Evolutionary conservation across 2,329 filamentous ascomycete genomes (phyloP).

Genomic region (Aspergillus sp.): DNA sequence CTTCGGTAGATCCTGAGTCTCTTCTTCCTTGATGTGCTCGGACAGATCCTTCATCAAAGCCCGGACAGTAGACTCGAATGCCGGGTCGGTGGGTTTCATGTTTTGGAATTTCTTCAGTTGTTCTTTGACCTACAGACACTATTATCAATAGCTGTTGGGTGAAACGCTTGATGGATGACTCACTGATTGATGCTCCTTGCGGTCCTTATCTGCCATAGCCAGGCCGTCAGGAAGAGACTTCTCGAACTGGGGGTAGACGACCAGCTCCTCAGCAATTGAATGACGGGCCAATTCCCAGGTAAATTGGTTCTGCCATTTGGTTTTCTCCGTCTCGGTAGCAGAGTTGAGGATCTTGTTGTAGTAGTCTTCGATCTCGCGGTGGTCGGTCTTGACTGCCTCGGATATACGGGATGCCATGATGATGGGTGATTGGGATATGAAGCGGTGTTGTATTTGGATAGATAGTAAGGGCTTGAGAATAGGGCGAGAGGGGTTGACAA

Average conservation of each 20-base stretch:
- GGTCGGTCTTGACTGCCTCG: conserved; percentile 43
- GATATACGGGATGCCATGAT: conserved; percentile 21
- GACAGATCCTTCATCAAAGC: conserved; percentile 45
- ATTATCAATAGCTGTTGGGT: neutral
- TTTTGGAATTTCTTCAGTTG: conserved; percentile 52
- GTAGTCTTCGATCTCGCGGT: conserved; percentile 42
- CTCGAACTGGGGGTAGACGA: conserved; percentile 58
- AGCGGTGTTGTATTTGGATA: neutral
- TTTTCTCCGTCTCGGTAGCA: conserved; percentile 43
- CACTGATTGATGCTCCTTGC: conserved; percentile 45
- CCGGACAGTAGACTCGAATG: conserved; percentile 47
- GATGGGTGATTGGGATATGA: neutral
- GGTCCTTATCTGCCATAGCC: conserved; percentile 49
- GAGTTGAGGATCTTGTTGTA: conserved; percentile 46
- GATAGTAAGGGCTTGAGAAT: too few relatives aligned
- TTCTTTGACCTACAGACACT: conserved; percentile 49
- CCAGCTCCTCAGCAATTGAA: conserved; percentile 52
- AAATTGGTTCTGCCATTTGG: conserved; percentile 53
- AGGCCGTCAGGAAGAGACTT: conserved; percentile 48
- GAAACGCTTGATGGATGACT: neutral
- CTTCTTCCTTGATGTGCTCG: conserved; percentile 54
- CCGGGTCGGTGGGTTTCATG: conserved; percentile 39
- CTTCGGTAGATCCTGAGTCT: conserved; percentile 49
- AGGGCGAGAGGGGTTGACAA: too few relatives aligned
- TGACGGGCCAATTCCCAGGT: conserved; percentile 55